These are phyloP conservation scores for Caloboletus inedulis DNA, from an alignment of 1,284 basidiomycete genomes.

Conservation along the genomic window DNA sequence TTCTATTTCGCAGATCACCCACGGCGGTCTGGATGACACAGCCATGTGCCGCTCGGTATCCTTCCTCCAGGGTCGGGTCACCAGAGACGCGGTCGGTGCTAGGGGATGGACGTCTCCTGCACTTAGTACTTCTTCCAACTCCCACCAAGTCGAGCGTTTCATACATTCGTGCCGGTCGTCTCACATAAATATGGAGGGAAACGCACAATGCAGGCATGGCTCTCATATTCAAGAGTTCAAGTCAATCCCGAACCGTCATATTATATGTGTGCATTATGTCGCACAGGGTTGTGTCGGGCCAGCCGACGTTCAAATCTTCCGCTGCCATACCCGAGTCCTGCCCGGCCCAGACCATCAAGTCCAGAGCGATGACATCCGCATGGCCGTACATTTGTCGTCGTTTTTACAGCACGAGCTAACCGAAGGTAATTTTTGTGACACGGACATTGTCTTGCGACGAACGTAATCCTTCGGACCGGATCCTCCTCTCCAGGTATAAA, in stretches of 20 bases:
- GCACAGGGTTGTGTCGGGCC: not conserved
- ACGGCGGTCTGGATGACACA: too few relatives aligned
- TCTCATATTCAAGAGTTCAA: not conserved
- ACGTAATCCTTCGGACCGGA: constrained; percentile 7
- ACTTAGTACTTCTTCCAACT: too few relatives aligned
- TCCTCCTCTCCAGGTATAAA: constrained; percentile 20
- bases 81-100: too few relatives aligned
- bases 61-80: not conserved
- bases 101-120: not conserved
- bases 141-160: too few relatives aligned
- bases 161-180: not conserved
- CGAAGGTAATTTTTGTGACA: not conserved
- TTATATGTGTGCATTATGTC: not conserved
- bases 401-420: constrained; percentile 6
- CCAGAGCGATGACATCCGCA: not conserved
- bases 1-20: too few relatives aligned
- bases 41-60: too few relatives aligned
- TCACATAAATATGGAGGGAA: not conserved
- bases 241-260: not conserved
- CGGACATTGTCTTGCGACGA: too few relatives aligned
- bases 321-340: not conserved
- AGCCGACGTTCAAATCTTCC: not conserved
- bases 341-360: not conserved
- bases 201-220: not conserved
- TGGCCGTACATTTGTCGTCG: not conserved